Percentiles rank a stretch among this genome's conserved stretches.
Conservation (phyloP, 805 yeast genomes). For the Monosporozyma aquatica region DNA sequence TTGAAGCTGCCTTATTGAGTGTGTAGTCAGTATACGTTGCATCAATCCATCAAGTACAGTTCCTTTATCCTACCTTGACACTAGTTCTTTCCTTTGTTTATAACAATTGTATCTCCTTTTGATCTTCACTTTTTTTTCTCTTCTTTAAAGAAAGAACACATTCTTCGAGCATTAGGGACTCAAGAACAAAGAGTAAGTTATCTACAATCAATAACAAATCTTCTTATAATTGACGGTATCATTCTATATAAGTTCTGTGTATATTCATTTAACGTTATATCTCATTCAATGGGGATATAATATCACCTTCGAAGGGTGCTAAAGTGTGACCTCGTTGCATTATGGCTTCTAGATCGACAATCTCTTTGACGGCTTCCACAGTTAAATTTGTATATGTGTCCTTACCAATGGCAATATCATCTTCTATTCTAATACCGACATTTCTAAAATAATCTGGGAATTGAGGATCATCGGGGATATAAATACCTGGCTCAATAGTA, state of each 20-base stretch:
- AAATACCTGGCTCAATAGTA: constrained; percentile 94
- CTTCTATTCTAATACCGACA: constrained; percentile 92
- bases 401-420: constrained; percentile 77
- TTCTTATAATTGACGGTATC: too few relatives aligned
- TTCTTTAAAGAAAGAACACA: background rate
- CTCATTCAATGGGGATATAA: constrained; percentile 24
- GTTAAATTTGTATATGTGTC: constrained; percentile 53
- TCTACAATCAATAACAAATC: too few relatives aligned
- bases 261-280: too few relatives aligned
- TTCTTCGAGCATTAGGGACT: too few relatives aligned
- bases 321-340: constrained; percentile 49
- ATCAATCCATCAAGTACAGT: too few relatives aligned
- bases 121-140: background rate
- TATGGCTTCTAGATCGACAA: constrained; percentile 66
- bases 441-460: constrained; percentile 80
- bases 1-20: background rate
- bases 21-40: background rate
- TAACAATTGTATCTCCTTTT: too few relatives aligned
- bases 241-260: too few relatives aligned
- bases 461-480: constrained; percentile 59
- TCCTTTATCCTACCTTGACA: too few relatives aligned
- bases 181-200: too few relatives aligned
- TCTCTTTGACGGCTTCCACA: constrained; percentile 77
- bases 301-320: constrained; percentile 38
- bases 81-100: too few relatives aligned